phyloP scores from a whole-genome alignment of 495 filamentous ascomycete species.

The Penicillium salamii region DNA sequence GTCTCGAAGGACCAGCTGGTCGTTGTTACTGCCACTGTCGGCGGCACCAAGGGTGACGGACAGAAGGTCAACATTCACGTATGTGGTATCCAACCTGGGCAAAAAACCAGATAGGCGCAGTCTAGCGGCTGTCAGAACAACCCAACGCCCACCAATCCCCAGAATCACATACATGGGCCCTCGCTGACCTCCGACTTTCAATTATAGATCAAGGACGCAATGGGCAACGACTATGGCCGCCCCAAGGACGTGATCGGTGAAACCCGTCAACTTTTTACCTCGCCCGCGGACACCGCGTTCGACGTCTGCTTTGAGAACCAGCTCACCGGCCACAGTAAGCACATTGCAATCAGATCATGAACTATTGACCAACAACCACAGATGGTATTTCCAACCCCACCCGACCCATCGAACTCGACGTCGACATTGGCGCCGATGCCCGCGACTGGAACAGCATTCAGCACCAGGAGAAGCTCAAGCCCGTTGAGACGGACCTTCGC shows the following conservation, averaged over 20 bases:
- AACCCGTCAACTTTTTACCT: constrained; percentile 89
- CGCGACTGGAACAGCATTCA: constrained; percentile 98
- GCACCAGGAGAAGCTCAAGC: constrained; percentile 95
- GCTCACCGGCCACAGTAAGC: constrained; percentile 60
- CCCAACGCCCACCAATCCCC: not conserved
- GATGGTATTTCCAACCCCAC: constrained; percentile 52
- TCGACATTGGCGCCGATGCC: constrained; percentile 97
- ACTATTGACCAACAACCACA: constrained; percentile 12
- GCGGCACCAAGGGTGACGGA: constrained; percentile 84
- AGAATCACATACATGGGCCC: not conserved
- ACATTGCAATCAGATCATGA: not conserved
- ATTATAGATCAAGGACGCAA: constrained; percentile 82
- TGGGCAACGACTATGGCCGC: constrained; percentile 91
- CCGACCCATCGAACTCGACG: constrained; percentile 89
- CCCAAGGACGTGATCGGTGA: constrained; percentile 91
- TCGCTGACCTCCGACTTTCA: constrained; percentile 11
- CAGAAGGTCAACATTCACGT: constrained; percentile 95
- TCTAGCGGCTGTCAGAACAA: not conserved
- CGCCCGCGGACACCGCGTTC: constrained; percentile 90
- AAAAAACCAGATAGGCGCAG: not conserved
- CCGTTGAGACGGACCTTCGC: constrained; percentile 91
- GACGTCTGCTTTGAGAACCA: constrained; percentile 97
- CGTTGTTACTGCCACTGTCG: constrained; percentile 92
- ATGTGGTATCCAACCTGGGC: constrained; percentile 31
- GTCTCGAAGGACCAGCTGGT: constrained; percentile 90